Conservation (phyloP, 2,329 filamentous ascomycete genomes). For the Alternaria arbusti region DNA sequence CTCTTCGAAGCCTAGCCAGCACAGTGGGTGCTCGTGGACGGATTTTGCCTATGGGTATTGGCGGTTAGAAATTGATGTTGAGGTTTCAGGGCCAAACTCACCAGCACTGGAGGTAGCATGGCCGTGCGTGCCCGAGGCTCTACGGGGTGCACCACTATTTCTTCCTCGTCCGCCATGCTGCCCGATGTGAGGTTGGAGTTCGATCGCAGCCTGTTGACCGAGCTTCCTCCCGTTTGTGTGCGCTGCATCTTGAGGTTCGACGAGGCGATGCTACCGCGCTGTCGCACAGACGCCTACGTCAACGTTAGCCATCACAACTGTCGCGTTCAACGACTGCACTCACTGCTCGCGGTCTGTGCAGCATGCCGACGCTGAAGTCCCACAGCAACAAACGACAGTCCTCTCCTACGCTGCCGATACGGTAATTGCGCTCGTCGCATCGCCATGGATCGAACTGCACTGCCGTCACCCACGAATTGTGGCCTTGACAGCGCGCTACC, state of each 20-base stretch:
- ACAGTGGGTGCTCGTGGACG: conserved; percentile 84
- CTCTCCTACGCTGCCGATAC: conserved; percentile 94
- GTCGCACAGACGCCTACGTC: conserved; percentile 60
- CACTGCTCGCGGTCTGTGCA: conserved; percentile 86
- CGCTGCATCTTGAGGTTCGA: conserved; percentile 52
- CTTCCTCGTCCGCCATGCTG: conserved; percentile 64
- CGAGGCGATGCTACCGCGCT: conserved; percentile 61
- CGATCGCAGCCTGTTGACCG: conserved; percentile 69
- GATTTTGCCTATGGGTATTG: conserved; percentile 69
- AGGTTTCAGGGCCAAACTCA: conserved; percentile 52
- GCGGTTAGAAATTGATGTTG: conserved; percentile 7
- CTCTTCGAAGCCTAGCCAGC: conserved; percentile 92
- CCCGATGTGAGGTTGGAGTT: conserved; percentile 69
- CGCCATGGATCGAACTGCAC: conserved; percentile 97
- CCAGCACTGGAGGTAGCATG: conserved; percentile 88
- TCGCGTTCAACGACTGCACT: background rate
- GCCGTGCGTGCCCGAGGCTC: conserved; percentile 84
- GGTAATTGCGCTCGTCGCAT: conserved; percentile 93
- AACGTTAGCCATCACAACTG: background rate
- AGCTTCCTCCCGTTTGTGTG: conserved; percentile 67
- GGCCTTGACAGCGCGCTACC: conserved; percentile 90
- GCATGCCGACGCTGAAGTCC: conserved; percentile 98
- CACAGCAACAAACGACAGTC: conserved; percentile 89
- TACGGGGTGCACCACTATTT: conserved; percentile 73
- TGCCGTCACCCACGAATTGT: conserved; percentile 92